Base-by-base conservation (phyloP, 106 monocot genomes). In the Alisma plantagoaquatica region DNA sequence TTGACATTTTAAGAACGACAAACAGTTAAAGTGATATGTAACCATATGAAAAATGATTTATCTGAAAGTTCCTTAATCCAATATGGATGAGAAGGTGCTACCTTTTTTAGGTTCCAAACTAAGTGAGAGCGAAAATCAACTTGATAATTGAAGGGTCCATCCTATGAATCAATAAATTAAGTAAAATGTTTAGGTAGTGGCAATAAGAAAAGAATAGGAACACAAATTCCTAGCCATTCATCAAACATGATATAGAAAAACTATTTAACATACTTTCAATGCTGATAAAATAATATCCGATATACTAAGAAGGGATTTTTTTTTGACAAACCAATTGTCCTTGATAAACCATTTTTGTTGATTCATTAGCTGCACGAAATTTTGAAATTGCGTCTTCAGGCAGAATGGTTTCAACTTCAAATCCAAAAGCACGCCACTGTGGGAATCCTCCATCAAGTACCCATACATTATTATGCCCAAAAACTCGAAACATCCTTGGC, bases 401-500 rank as follows among this genome's bases (percentile, higher is more conserved):
- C 18, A 73, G 73, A 72, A 77, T 77, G 29, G 88, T 81, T 75
- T 88, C 84, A 54, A 88, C 80, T 66, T 78, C 88, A 78, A 70
- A 88, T 32, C 73, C 78, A 24, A 77, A 80, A 68, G 80, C 80
- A 54, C 73, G 77, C 94, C 94, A 96, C 11, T 70, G 72, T 22
- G 94, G 88, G 49, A 96, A 73, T 6, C 94, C 94, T 51, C 94
- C 94, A 74, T 96, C 83, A 46, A 96, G 59, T 12, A 96, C 88
- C 88, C 88, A 89, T 51, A 88, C 70, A 49, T 74, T 96, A 18
- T 81, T 75, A 68, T 96, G 94, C 46, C 93, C 94, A 73, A 96
- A 88, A 1, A 60, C 83, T 51, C 75, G 69, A 54, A 96, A 96
- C 94, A 96, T 96, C 94, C 94, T 94, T 38, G n/a, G n/a, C n/a